Evolutionary conservation across 2,329 filamentous ascomycete species (phyloP), one percentile per base, ranked within the genome.

Genomic region (Waltergamsia citrina): DNA sequence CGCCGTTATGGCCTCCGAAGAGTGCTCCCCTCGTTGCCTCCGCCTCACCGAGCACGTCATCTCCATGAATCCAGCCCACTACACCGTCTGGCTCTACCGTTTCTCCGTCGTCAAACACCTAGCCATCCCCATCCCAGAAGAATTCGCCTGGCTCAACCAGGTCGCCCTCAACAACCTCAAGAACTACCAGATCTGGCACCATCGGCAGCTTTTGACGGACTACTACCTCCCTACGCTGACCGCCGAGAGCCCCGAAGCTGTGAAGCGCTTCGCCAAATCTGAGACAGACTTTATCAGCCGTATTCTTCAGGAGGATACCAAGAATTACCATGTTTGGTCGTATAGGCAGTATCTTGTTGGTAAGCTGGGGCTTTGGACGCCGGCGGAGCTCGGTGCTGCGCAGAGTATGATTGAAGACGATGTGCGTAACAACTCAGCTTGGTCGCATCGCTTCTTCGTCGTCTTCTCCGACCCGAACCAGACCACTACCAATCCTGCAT

Each of bases 291-390:
- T 96, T 55, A 72, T 95, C 39, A 71, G 69, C 38, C 60, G 69
- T 30, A 96, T 98, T 74, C 79, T 98, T 35, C 72, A 70, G 26
- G 71, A 83, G 46, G 92, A 98, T 54, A 76, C 82, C 32, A 98
- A 98, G 63, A 98, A 98, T 65, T 96, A 98, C 56, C 92, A 98
- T 54, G 92, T 96, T 31, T 98, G 92, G 92, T 86, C 81, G 36
- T 98, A 96, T 63, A 73, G 92, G 38, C 86, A 94, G 54, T 78
- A 74, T 50, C 57, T 80, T 15, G 72, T 78, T 26, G 61, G 63
- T 33, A 76, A 74, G 50, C 59, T 82, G 68, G 80, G 77, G 53
- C 81, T 62, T 67, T 94, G 57, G 70, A 74, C 43, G 63, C 78
- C 82, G 55, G 66, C 69, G 31, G 78, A 98, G 66, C 64, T 93